Base-by-base conservation (phyloP, 352 stramenopile genomes). In the Phytophthora boehmeriae region DNA sequence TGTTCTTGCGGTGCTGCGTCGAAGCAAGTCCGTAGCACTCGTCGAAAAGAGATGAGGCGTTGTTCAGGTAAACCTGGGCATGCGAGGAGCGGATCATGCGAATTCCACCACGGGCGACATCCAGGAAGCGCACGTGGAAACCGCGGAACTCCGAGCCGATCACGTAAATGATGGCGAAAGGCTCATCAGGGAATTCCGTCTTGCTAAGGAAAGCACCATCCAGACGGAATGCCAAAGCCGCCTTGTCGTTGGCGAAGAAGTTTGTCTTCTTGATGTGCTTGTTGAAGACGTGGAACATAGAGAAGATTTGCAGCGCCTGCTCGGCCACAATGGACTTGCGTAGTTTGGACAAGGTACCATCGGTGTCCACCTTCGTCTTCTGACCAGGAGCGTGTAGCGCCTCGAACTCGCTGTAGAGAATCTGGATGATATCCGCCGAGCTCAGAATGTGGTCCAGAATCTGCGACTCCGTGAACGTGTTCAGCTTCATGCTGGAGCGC, bases 1-100 rank as follows among this genome's bases (percentile, higher is more conserved):
- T 99, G 84, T 99, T 99, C 81, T 99, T 99, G 36, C 98, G 87
- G 68, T 99, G 97, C 72, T 99, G 97, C 8, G 97, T 96, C 58
- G 92, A 99, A 0, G 96, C 96, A 5, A 99, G 75, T 10, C 89
- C 89, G 75, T 99, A 99, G 59, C 87, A 97, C 70, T 99, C 97
- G 61, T 99, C 95, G 61, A 98, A 99, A 39, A 98, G 96, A 47
- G 93, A 92, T 34, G 92, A 86, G 17, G 89, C 71, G 54, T 89
- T 98, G 54, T 86, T 84, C 42, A 97, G 86, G 41, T 97, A 98
- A 46, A 99, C 97, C 41, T 92, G 79, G 2, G 64, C 75, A 47
- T 90, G 80, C 39, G 80, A 90, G 20, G 84, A 91, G 17, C 80
- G 81, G 54, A 93, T 89, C 63, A 99, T 91, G 47, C 97, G 90